Base-by-base conservation (phyloP, 2,329 filamentous ascomycete genomes). In the Xylariaceae sp. region DNA sequence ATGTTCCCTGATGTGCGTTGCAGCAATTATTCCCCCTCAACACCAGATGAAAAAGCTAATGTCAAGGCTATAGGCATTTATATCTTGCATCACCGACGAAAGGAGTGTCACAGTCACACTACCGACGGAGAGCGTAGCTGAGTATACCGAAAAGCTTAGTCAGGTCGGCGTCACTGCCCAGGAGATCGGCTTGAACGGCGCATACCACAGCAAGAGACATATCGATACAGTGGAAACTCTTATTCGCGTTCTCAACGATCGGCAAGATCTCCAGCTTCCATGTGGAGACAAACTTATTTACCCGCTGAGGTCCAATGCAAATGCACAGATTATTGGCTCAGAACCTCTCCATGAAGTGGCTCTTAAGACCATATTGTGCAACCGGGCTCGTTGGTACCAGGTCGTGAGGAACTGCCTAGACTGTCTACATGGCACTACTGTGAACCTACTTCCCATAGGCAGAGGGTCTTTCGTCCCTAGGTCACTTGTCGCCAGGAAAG, bases 251-350 rank as follows among this genome's bases (percentile, higher is more conserved):
- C 6, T 20, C 7, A 21, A 33, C 15, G 29, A 21, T 11, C 4
- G 26, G 15, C 8, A 10, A 1, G 9, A 35, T 2, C 26, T 36
- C n/a, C 37, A 21, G 29, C 29, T 50, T 10, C 20, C 6, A 20
- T 33, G 24, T 8, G 21, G 5, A 16, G 39, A 11, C 10, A 29
- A 21, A n/a, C 39, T 42, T 18, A 5, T 36, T 32, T 36, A 35
- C 6, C 29, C 47, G 8, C 24, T 50, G 13, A 50, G 39, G 36
- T 50, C 47, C 6, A 50, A 43, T 23, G 36, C 39, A 10, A 40
- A 36, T 32, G 37, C 37, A n/a, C 20, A 50, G 36, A 18, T 13
- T 7, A 50, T 50, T 10, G 15, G 11, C 9, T 8, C 33, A 5
- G 37, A 32, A 15, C 30, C 21, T 11, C 39, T 50, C 3, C 27